phyloP scores from a whole-genome alignment of 495 filamentous ascomycete genomes.

The Talaromyces borbonicus region DNA sequence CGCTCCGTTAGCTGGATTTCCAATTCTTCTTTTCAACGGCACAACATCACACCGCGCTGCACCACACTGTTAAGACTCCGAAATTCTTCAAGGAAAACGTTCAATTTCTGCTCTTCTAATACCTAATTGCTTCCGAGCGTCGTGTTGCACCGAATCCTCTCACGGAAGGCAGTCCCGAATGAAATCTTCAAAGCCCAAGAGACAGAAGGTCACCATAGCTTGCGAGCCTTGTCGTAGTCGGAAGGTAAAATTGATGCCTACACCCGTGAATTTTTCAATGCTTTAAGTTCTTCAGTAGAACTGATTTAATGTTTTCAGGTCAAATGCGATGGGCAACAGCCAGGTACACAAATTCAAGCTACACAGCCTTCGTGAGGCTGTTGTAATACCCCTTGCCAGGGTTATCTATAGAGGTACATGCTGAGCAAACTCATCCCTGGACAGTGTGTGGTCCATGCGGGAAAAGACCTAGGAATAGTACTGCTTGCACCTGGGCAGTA shows the following conservation, averaged over 20 bases:
- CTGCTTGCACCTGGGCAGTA: slow-evolving; percentile 21
- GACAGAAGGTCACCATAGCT: slow-evolving; percentile 27
- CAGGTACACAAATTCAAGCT: slow-evolving; percentile 17
- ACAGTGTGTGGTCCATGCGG: slow-evolving; percentile 30
- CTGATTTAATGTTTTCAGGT: background rate
- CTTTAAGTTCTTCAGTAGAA: no score
- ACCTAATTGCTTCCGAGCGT: no score
- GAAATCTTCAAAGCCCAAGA: slow-evolving; percentile 11
- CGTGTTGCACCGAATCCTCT: no score
- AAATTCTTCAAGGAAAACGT: background rate
- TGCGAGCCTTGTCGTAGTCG: slow-evolving; percentile 30
- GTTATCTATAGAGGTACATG: background rate
- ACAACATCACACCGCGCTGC: background rate
- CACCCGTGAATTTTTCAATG: background rate
- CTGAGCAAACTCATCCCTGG: background rate
- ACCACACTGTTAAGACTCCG: background rate
- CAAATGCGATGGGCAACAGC: slow-evolving; percentile 28
- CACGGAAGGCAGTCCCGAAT: background rate
- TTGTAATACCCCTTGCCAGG: slow-evolving; percentile 4
- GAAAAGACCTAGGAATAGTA: slow-evolving; percentile 14
- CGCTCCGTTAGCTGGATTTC: background rate
- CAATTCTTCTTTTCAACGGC: background rate
- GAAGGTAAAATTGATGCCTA: slow-evolving; percentile 17
- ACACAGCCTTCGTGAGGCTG: slow-evolving; percentile 8
- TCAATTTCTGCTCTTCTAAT: no score